phyloP scores from a whole-genome alignment of 1,284 basidiomycete species.

The Trametes hirsuta region DNA sequence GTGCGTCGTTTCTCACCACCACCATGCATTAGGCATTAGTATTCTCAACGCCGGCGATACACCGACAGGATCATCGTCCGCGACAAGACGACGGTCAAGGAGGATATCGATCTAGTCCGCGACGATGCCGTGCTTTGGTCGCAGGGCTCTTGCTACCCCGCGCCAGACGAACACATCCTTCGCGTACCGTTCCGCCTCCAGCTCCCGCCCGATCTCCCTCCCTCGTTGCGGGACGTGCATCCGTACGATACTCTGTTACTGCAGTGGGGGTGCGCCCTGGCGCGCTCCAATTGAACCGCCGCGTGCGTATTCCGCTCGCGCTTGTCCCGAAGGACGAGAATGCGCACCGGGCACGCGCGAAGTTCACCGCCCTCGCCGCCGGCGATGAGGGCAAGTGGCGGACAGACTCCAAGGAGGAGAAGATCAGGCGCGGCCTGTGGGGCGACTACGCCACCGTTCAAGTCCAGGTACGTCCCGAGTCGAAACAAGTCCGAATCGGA shows the following conservation, averaged over 20 bases:
- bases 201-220: not conserved
- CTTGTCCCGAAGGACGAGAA: not conserved
- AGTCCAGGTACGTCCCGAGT: conserved; percentile 10
- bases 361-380: not conserved
- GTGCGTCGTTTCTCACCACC: not conserved
- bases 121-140: not conserved
- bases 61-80: not conserved
- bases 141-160: conserved; percentile 1
- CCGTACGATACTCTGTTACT: not conserved
- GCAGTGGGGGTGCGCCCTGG: conserved; percentile 1
- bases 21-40: too few relatives aligned
- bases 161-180: not conserved
- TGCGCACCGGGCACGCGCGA: not conserved
- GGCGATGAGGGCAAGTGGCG: conserved; percentile 7
- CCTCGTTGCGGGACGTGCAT: not conserved
- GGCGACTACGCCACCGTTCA: conserved; percentile 16
- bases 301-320: not conserved
- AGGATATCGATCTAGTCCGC: not conserved
- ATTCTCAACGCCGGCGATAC: too few relatives aligned
- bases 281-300: not conserved
- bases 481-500: not conserved
- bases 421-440: conserved; percentile 19
- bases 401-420: conserved; percentile 1
- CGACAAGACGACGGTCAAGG: not conserved
- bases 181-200: conserved; percentile 1